Conservation (phyloP, 2,329 filamentous ascomycete genomes). For the Sclerotinia trifoliorum region DNA sequence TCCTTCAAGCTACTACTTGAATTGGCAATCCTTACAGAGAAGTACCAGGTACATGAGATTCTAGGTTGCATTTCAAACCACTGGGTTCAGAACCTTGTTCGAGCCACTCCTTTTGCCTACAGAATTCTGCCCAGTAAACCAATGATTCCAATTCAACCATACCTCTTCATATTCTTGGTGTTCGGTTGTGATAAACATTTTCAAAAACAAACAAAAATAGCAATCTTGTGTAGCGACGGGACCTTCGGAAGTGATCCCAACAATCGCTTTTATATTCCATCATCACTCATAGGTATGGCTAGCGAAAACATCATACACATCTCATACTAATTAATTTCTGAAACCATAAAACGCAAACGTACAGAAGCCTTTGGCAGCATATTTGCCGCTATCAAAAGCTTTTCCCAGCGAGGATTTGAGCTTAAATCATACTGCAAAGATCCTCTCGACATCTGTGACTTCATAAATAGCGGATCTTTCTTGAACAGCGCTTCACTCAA, state of each 20-base stretch:
- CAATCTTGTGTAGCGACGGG: background rate
- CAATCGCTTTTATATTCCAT: background rate
- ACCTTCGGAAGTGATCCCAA: background rate
- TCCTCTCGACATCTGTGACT: background rate
- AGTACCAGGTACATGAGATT: background rate
- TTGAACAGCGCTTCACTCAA: background rate
- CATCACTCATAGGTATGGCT: background rate
- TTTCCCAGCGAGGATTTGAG: background rate
- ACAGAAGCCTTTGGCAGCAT: background rate
- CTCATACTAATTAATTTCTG: background rate
- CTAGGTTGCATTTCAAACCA: background rate
- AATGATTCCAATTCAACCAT: too few relatives aligned
- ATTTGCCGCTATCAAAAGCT: background rate
- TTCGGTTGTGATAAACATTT: background rate
- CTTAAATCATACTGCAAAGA: background rate
- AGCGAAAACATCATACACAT: background rate
- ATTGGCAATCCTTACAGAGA: background rate
- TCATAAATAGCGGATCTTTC: background rate
- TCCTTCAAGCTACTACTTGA: background rate
- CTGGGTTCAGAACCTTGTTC: background rate
- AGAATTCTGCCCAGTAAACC: background rate
- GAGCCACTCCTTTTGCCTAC: background rate
- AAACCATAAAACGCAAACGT: background rate
- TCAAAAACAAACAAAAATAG: background rate
- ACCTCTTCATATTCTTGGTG: too few relatives aligned